Evolutionary conservation across 108 stramenopile genomes (phyloP).

Genomic region (Stephanodiscus minutulus): DNA sequence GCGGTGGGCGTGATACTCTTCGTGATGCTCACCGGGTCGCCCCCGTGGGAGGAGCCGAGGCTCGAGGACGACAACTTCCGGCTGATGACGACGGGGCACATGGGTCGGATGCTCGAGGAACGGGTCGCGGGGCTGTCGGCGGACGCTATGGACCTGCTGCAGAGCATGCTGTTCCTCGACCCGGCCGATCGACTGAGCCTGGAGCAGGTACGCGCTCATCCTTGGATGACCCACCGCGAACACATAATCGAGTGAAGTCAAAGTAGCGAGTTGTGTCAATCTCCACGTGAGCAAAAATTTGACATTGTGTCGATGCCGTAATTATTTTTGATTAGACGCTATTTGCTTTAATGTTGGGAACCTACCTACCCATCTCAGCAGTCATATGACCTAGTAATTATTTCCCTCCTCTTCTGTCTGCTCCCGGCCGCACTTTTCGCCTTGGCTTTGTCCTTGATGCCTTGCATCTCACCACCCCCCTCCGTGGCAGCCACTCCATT

Average conservation of each 20-base stretch:
- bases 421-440: no score
- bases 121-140: slow-evolving; percentile 71
- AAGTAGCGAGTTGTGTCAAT: no score
- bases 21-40: slow-evolving; percentile 88
- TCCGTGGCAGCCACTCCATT: no score
- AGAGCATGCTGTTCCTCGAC: slow-evolving; percentile 83
- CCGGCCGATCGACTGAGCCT: slow-evolving; percentile 80
- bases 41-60: slow-evolving; percentile 83
- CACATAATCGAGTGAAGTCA: background rate
- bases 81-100: slow-evolving; percentile 79
- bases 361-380: no score
- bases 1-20: slow-evolving; percentile 93
- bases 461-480: no score
- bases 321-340: no score
- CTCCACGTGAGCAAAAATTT: no score
- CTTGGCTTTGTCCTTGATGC: no score
- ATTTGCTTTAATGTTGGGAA: no score
- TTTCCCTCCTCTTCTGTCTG: no score
- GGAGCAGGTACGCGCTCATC: slow-evolving; percentile 82
- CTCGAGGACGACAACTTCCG: slow-evolving; percentile 75
- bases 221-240: slow-evolving; percentile 68
- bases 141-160: slow-evolving; percentile 85
- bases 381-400: no score
- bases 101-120: slow-evolving; percentile 83
- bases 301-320: no score